A percentile compares a stretch with the other conserved stretches of the same genome.
These are phyloP conservation scores for Podospora didyma DNA, from an alignment of 495 filamentous ascomycete genomes.

Conservation along the genomic window DNA sequence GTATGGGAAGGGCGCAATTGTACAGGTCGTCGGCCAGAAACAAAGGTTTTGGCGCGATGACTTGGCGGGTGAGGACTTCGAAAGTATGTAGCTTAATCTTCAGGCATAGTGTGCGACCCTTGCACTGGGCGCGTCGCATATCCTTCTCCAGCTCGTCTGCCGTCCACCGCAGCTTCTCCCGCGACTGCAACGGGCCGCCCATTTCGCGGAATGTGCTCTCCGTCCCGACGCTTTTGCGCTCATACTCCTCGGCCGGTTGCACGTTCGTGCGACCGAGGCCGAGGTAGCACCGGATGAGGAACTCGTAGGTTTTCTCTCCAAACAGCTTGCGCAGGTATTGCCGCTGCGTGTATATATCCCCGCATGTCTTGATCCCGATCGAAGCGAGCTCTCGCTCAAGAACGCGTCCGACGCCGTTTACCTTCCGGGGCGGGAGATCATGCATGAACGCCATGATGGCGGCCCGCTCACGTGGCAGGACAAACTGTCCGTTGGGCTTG, in stretches of 20 bases:
- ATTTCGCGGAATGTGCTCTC: conserved; percentile 91
- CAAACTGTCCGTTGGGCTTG: conserved; percentile 93
- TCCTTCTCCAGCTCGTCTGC: conserved; percentile 90
- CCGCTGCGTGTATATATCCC: conserved; percentile 76
- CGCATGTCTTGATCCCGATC: conserved; percentile 83
- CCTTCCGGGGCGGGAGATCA: conserved; percentile 76
- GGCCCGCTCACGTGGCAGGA: conserved; percentile 62
- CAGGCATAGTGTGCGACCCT: conserved; percentile 81
- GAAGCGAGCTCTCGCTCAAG: conserved; percentile 90
- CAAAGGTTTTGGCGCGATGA: conserved; percentile 67
- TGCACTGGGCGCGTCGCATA: conserved; percentile 71
- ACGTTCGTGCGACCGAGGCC: conserved; percentile 86
- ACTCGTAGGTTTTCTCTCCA: conserved; percentile 85
- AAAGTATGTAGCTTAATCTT: conserved; percentile 96
- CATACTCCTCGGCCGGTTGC: conserved; percentile 82
- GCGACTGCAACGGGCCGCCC: conserved; percentile 59
- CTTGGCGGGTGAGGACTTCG: conserved; percentile 83
- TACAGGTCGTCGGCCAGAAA: conserved; percentile 77
- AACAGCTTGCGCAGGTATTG: conserved; percentile 71
- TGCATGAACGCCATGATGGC: conserved; percentile 84
- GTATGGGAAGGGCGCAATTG: conserved; percentile 73
- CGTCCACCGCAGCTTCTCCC: conserved; percentile 70
- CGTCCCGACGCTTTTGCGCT: conserved; percentile 90
- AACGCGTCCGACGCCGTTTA: conserved; percentile 90
- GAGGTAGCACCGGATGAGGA: conserved; percentile 78